Evolutionary conservation across 1,284 basidiomycete genomes (phyloP).

Genomic region (Tilletiaria anomala): DNA sequence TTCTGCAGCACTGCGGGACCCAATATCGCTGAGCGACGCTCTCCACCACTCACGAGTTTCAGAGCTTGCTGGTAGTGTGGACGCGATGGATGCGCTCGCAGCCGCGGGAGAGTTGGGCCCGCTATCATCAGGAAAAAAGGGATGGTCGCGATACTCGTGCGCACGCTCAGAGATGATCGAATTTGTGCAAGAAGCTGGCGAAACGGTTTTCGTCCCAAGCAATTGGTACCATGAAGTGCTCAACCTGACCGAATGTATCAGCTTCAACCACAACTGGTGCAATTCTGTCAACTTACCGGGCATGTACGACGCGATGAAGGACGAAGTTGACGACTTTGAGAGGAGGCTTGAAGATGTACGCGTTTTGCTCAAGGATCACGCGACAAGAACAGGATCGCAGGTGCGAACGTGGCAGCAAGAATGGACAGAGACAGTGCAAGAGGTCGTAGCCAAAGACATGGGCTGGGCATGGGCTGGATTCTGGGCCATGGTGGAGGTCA

Average conservation of each 20-base stretch:
- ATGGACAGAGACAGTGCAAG: conserved; percentile 16
- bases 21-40: no score
- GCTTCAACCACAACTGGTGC: conserved; percentile 42
- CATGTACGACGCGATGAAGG: conserved; percentile 42
- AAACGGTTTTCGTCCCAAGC: conserved; percentile 33
- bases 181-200: conserved; percentile 12
- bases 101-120: conserved; percentile 17
- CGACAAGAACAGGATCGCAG: neutral
- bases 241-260: conserved; percentile 34
- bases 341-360: neutral
- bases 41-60: conserved; percentile 25
- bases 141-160: conserved; percentile 9
- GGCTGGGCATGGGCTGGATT: conserved; percentile 36
- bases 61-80: conserved; percentile 19
- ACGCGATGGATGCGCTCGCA: conserved; percentile 9
- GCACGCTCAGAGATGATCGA: conserved; percentile 4
- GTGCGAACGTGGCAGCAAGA: conserved; percentile 12
- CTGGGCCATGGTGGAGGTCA: conserved; percentile 26
- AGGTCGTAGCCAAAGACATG: conserved; percentile 19
- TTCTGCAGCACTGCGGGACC: no score
- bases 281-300: conserved; percentile 43
- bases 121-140: conserved; percentile 4
- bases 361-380: neutral
- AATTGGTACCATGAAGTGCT: conserved; percentile 36
- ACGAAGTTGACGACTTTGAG: conserved; percentile 16